Conservation (phyloP, 192 early-diverging fungal genomes). For the Coemansia sp. region DNA sequence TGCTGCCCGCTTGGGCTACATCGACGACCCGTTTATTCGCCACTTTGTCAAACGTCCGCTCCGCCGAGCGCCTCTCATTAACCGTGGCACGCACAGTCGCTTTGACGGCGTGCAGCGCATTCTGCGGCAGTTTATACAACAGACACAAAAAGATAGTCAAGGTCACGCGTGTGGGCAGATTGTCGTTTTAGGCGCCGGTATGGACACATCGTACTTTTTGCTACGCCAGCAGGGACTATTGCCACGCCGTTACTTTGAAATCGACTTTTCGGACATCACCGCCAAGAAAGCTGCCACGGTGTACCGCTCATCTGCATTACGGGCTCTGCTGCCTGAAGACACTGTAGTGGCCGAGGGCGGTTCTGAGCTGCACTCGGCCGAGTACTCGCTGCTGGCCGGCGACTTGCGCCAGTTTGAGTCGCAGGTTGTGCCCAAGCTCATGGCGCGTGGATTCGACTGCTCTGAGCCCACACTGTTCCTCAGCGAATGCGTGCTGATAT, state of each 20-base stretch:
- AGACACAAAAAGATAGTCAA: not conserved
- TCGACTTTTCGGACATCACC: slow-evolving; percentile 89
- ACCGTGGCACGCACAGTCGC: slow-evolving; percentile 86
- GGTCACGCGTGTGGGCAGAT: slow-evolving; percentile 55
- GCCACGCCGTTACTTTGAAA: slow-evolving; percentile 70
- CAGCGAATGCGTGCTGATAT: slow-evolving; percentile 93
- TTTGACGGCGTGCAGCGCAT: slow-evolving; percentile 64
- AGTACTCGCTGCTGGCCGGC: slow-evolving; percentile 73
- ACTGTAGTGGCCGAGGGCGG: slow-evolving; percentile 59
- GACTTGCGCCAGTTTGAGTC: slow-evolving; percentile 73
- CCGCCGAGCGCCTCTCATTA: slow-evolving; percentile 85
- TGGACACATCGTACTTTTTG: slow-evolving; percentile 87
- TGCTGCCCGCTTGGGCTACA: slow-evolving; percentile 76
- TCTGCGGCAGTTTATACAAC: slow-evolving; percentile 61
- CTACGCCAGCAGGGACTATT: slow-evolving; percentile 56
- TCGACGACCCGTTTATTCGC: slow-evolving; percentile 77
- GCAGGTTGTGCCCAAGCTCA: slow-evolving; percentile 59
- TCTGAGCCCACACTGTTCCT: slow-evolving; percentile 77
- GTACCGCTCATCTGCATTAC: slow-evolving; percentile 47
- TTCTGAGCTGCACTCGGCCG: slow-evolving; percentile 62
- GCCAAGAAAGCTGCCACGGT: slow-evolving; percentile 72
- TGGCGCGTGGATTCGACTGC: slow-evolving; percentile 49
- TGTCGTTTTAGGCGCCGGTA: slow-evolving; percentile 84
- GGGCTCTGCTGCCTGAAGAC: slow-evolving; percentile 31
- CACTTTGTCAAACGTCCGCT: slow-evolving; percentile 74